These are phyloP conservation scores for Dimocarpus longan DNA, from an alignment of 345 rosid species.

Conservation along the genomic window DNA sequence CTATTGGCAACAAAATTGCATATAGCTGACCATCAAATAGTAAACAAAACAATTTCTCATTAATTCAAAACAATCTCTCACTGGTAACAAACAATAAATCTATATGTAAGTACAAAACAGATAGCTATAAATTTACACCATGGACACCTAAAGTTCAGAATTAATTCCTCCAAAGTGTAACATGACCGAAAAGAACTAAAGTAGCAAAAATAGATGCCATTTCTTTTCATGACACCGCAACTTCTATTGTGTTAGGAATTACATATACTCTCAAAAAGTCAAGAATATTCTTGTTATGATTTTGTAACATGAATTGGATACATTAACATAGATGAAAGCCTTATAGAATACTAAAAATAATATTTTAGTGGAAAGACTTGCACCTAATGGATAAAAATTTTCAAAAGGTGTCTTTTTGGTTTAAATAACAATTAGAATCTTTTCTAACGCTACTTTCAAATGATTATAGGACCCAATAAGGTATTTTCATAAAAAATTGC, in stretches of 20 bases:
- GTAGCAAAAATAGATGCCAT: neutral
- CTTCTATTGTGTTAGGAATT: neutral
- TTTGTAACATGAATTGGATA: neutral
- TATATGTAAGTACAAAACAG: neutral
- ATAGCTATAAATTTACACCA: neutral
- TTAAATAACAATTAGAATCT: neutral
- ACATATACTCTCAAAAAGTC: neutral
- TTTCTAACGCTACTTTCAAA: too few relatives aligned
- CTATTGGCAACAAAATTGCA: constrained; percentile 65
- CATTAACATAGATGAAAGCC: too few relatives aligned
- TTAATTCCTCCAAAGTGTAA: neutral
- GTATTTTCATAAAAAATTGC: neutral
- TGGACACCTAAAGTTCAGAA: neutral
- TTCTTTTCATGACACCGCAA: neutral
- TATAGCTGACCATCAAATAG: constrained; percentile 41
- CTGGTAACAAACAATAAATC: neutral
- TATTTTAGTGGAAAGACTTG: too few relatives aligned
- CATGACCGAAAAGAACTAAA: neutral
- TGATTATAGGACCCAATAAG: neutral
- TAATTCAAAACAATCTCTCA: neutral
- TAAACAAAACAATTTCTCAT: neutral
- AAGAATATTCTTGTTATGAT: neutral
- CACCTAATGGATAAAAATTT: neutral
- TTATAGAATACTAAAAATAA: too few relatives aligned
- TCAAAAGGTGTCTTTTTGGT: neutral